Base-by-base conservation (phyloP, 352 stramenopile genomes). In the Pythium sp. region DNA sequence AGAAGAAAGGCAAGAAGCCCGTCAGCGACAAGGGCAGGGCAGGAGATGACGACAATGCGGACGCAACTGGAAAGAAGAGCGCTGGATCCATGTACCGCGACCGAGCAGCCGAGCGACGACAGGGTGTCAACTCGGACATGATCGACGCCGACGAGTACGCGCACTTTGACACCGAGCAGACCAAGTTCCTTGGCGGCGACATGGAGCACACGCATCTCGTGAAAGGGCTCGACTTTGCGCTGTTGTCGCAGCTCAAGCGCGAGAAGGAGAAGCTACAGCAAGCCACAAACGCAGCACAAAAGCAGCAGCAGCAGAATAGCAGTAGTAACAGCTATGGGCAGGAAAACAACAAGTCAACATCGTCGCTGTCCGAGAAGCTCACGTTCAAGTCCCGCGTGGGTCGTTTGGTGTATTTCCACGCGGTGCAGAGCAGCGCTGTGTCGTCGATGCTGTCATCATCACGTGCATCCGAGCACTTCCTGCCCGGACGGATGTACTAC, bases 161-260 rank as follows among this genome's bases (percentile, higher is more conserved):
- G 68, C 79, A 87, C 54, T 68, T 91, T 7, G 75, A 92, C 56
- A 69, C 70, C n/a, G 80, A 95, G 55, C 86, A 92, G 68, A 96
- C 68, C 68, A 95, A 95, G 73, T 93, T 92, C 55, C 68, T 95
- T 4, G 86, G 82, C 28, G 86, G 89, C 51, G 89, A 97, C 63
- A 75, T 93, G 69, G 79, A 89, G 62, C 87, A 94, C 76, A 95
- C 92, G 36, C 90, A 97, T 73, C 64, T 97, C 20, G 91, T 97
- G 4, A 97, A 96, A 64, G 93, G 72, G 24, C 68, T 98, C 58
- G 92, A 98, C 82, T 84, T 89, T 43, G 80, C 90, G 12, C 72
- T 98, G 30, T 75, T 97, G 28, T 73, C 91, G 47, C 92, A 97
- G 67, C 76, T 97, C 28, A 93, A 94, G 69, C 73, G 79, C 20